Conservation (phyloP, 805 yeast genomes). For the Lachancea quebecensis region DNA sequence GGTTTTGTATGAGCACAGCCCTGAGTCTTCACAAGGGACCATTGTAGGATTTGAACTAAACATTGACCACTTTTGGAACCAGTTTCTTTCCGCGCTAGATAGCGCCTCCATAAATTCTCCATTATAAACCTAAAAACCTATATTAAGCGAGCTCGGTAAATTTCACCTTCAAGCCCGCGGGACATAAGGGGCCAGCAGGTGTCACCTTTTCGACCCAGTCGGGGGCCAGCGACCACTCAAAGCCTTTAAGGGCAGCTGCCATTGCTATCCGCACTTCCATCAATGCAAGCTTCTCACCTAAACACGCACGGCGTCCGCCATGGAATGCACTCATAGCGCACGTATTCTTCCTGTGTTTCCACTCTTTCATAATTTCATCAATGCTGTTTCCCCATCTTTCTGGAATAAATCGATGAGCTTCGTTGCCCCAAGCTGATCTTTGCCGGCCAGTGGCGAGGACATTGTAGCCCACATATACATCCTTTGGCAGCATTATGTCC, state of each 20-base stretch:
- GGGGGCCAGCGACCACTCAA: conserved; percentile 34
- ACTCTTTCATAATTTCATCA: conserved; percentile 35
- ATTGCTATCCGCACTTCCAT: conserved; percentile 38
- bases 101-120: conserved; percentile 28
- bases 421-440: conserved; percentile 37
- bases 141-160: conserved; percentile 10
- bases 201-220: conserved; percentile 45
- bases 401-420: conserved; percentile 40
- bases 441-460: conserved; percentile 47
- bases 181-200: conserved; percentile 54
- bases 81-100: conserved; percentile 35
- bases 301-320: conserved; percentile 53
- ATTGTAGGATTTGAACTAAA: conserved; percentile 37
- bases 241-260: conserved; percentile 33
- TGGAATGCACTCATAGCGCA: conserved; percentile 48
- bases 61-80: conserved; percentile 41
- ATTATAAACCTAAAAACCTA: not conserved
- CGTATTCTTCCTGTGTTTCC: conserved; percentile 39
- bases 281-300: conserved; percentile 54
- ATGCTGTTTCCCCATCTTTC: conserved; percentile 44
- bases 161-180: conserved; percentile 33
- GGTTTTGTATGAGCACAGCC: conserved; percentile 29
- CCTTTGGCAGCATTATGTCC: conserved; percentile 41
- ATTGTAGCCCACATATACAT: conserved; percentile 49
- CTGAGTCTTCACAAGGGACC: conserved; percentile 28